Evolutionary conservation across 345 rosid species (phyloP), one percentile per base, ranked within the genome.

Genomic region (Carallia brachiata): DNA sequence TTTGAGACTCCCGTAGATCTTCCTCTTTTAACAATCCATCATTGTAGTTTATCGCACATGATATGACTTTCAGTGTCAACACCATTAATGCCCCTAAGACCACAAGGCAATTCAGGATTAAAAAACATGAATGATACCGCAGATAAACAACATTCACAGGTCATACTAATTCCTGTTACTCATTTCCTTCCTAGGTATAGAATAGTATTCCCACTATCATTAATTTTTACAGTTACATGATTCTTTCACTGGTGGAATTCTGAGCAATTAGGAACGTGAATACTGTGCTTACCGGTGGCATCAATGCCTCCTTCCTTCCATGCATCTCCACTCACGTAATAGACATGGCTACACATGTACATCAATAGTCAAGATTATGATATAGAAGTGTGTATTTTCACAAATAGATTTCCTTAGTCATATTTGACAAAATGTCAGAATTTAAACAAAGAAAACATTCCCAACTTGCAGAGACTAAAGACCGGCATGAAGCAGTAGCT

Each of bases 281-380:
- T 70, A 64, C 47, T 39, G 39, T 61, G 65, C 87, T 80, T 84
- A 90, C 98, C 98, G 68, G 98, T 94, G 62, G 95, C 87, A 79
- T 94, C 98, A 47, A 91, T 94, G 70, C 97, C 98, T 66, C 98
- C 98, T 83, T 88, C 98, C 81, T 94, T 94, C 98, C 98, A 94
- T 37, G 98, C 98, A 86, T 94, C 98, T 53, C 98, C 98, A 65
- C 98, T 94, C 98, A 94, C 90, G 86, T 94, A 94, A 80, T 83
- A 87, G 37, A 91, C 90, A 82, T 94, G 97, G 82, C 98, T 94
- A 80, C 83, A 87, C 61, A 77, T 19, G 34, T 4, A 81, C 17
- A 76, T 5, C 27, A 74, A 77, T 23, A 70, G 82, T 82, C 81
- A 83, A 81, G 57, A 54, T 58, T 69, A 58, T 15, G 61, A 80